phyloP scores from a whole-genome alignment of 352 stramenopile species.

The Globisporangium takayamanum region DNA sequence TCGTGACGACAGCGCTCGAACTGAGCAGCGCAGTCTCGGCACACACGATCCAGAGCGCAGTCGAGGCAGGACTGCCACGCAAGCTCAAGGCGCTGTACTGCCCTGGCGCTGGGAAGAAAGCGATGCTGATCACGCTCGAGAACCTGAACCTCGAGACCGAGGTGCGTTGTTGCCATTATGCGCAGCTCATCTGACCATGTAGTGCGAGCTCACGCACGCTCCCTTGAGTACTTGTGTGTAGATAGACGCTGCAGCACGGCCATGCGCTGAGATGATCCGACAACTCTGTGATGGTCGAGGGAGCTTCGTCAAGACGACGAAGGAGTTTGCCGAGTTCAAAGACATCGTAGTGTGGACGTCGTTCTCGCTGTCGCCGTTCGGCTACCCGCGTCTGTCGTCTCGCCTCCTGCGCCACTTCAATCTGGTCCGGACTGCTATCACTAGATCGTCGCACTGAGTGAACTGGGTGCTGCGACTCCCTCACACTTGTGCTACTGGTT shows the following conservation, averaged over 20 bases:
- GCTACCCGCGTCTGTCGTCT: slow-evolving; percentile 27
- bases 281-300: slow-evolving; percentile 53
- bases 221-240: neutral
- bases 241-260: neutral
- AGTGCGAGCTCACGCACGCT: neutral
- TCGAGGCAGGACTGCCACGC: slow-evolving; percentile 34
- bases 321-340: slow-evolving; percentile 53
- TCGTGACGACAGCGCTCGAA: slow-evolving; percentile 29
- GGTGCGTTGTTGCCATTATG: slow-evolving; percentile 15
- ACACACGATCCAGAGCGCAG: slow-evolving; percentile 26
- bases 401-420: slow-evolving; percentile 64
- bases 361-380: slow-evolving; percentile 41
- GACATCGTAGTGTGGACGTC: slow-evolving; percentile 38
- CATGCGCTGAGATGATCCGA: slow-evolving; percentile 49
- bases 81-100: slow-evolving; percentile 59
- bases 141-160: slow-evolving; percentile 54
- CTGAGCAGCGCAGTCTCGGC: slow-evolving; percentile 19
- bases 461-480: neutral
- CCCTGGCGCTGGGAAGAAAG: slow-evolving; percentile 36
- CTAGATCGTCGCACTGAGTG: neutral
- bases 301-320: slow-evolving; percentile 41
- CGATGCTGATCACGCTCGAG: slow-evolving; percentile 39
- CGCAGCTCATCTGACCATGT: neutral
- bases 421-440: slow-evolving; percentile 19
- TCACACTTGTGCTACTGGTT: neutral